phyloP scores from a whole-genome alignment of 1,284 basidiomycete species.

The Meripilus lineatus region DNA sequence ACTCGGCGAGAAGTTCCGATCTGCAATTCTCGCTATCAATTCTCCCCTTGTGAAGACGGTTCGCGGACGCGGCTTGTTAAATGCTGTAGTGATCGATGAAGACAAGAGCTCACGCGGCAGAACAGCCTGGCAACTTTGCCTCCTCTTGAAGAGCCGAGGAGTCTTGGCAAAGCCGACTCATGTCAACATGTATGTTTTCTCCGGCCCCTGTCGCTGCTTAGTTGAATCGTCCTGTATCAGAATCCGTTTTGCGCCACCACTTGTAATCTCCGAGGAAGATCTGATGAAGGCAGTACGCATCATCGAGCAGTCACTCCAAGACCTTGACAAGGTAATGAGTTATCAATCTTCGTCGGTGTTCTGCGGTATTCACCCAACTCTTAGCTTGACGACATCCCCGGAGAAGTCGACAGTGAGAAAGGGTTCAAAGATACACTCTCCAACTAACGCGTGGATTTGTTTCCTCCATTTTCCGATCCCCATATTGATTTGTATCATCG shows the following conservation, averaged over 20 bases:
- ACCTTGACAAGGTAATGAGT: slow-evolving; percentile 72
- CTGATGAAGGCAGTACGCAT: slow-evolving; percentile 71
- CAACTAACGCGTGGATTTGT: slow-evolving; percentile 17
- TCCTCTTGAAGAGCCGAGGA: slow-evolving; percentile 88
- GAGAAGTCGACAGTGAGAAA: slow-evolving; percentile 58
- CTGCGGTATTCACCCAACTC: background rate
- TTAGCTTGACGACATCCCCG: slow-evolving; percentile 69
- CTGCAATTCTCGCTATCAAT: slow-evolving; percentile 57
- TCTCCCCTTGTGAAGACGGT: slow-evolving; percentile 72
- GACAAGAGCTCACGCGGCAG: slow-evolving; percentile 68
- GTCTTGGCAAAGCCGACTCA: slow-evolving; percentile 96
- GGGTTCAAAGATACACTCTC: slow-evolving; percentile 41
- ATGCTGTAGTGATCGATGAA: slow-evolving; percentile 94
- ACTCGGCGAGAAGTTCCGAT: slow-evolving; percentile 83
- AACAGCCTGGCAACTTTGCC: slow-evolving; percentile 94
- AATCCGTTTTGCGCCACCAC: slow-evolving; percentile 92
- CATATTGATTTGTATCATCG: slow-evolving; percentile 1
- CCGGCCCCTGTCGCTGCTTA: background rate
- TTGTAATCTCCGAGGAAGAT: slow-evolving; percentile 89
- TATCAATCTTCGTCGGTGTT: background rate
- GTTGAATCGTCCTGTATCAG: slow-evolving; percentile 34
- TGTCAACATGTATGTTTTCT: slow-evolving; percentile 80
- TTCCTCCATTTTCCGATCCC: too few relatives aligned
- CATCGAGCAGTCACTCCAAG: slow-evolving; percentile 73
- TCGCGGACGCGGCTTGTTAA: slow-evolving; percentile 85